Evolutionary conservation across 164 flowering plant genomes (phyloP), one percentile per base, ranked within the genome.

Genomic region (Piper betle): DNA sequence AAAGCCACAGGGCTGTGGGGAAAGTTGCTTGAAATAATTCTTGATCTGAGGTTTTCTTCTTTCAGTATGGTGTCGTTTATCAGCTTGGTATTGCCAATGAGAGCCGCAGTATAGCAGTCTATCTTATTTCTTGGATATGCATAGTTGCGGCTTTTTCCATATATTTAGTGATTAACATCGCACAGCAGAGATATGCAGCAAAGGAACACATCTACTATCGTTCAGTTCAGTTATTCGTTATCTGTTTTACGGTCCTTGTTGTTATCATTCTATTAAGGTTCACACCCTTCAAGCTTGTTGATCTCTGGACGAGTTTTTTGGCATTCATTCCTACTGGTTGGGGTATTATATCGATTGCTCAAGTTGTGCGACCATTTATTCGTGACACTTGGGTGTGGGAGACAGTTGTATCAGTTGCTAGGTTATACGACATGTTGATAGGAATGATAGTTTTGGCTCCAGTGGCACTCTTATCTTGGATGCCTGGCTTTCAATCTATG

Each of bases 281-380:
- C 75, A 82, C 97, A 15, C 2, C 7, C 0, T 77, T 89, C n/a
- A 55, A 58, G 39, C 12, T 82, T 53, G 11, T 75, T 39, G 98
- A 92, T 74, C 68, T 89, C 46, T 62, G 87, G 55, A 76, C 77
- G 15, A 80, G 97, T 63, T 62, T 78, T 55, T 46, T 92, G 84
- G 98, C 94, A 5, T 82, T 92, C 63, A 78, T 92, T 6, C 98
- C 98, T 1, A 87, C 98, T 0, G 98, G 97, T 3, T 92, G 98
- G 98, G 98, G 97, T 38, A 55, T 89, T 6, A 79, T 87, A 63
- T 82, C 59, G 8, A 89, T 92, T 64, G 96, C 96, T 1, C 95
- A 74, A 66, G 93, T 87, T 4, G 75, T 89, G 41, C 78, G 85
- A 57, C 91, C 96, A 6, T 89, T 92, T 70, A 64, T 92, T 65